Conservation (phyloP, 2,329 filamentous ascomycete species). For the Fusarium keratoplasticum region DNA sequence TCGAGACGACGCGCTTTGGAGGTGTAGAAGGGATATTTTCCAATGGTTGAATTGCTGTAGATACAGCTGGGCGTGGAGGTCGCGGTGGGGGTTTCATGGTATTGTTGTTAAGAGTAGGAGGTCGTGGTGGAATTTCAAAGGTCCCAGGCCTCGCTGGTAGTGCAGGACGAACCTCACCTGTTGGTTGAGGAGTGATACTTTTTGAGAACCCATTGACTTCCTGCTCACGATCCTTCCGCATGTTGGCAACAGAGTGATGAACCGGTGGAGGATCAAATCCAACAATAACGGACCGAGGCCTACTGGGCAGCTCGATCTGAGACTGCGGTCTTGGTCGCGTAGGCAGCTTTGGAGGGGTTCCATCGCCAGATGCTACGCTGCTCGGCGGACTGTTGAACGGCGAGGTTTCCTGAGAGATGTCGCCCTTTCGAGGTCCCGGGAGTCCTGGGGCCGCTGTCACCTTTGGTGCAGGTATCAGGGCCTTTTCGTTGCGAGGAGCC, state of each 20-base stretch:
- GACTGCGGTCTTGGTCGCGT: constrained; percentile 61
- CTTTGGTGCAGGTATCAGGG: constrained; percentile 49
- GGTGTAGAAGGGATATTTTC: constrained; percentile 39
- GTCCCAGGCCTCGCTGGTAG: constrained; percentile 62
- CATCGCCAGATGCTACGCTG: constrained; percentile 70
- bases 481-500: constrained; percentile 83
- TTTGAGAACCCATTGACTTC: constrained; percentile 55
- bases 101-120: constrained; percentile 21
- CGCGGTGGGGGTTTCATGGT: constrained; percentile 54
- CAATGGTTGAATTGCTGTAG: constrained; percentile 29
- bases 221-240: constrained; percentile 58
- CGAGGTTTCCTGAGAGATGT: constrained; percentile 64
- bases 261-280: constrained; percentile 64
- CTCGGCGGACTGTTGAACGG: constrained; percentile 90
- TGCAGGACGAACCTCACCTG: constrained; percentile 59
- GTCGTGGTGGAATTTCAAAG: constrained; percentile 38
- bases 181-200: constrained; percentile 54
- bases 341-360: constrained; percentile 62
- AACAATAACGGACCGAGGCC: constrained; percentile 35
- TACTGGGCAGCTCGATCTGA: constrained; percentile 36
- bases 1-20: constrained; percentile 48
- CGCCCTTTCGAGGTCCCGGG: constrained; percentile 25
- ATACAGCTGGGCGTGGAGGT: constrained; percentile 55
- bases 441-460: constrained; percentile 23
- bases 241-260: constrained; percentile 60